Base-by-base conservation (phyloP, 345 rosid species). In the Camelina sativa region DNA sequence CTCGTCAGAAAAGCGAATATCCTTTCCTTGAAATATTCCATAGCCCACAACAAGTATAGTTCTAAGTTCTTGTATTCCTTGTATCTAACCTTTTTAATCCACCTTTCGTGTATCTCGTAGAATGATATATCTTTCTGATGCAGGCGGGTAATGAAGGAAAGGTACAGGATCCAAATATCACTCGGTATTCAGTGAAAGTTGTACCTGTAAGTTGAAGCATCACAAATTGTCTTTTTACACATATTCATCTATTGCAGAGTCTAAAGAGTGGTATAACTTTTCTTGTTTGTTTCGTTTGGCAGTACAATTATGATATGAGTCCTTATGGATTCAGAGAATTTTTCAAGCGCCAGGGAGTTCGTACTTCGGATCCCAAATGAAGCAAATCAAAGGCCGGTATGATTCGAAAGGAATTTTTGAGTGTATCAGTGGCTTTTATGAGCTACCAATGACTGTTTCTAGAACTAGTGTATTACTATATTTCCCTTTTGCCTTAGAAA, bases 11-110 rank as follows among this genome's bases (percentile, higher is more conserved):
- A 77, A 90, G 71, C 51, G 99, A 95, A 71, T 95, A 92, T 70
- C 97, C 98, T 5, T 92, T 95, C 81, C 78, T 95, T 78, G 98
- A 95, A 74, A 84, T 95, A 53, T 92, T 95, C 82, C 92, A 90
- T 28, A 92, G 85, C 82, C 97, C 99, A 62, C 87, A 86, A 71
- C 96, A 89, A 79, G 94, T 91, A 83, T 59, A 71, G 54, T 56
- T 65, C 25, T 30, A 8, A 10, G 6, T 12, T 58, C 58, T 35
- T 70, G 11, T 6, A 7, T 25, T 54, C 40, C 30, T 0, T 0
- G 51, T 72, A 7, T 46, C 13, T 59, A 37, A 48, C 55, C 8
- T 53, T 20, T 38, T n/a, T 19, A 53, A 41, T 19, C 38, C 17
- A 52, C 1, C 41, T n/a, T 71, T 64, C 65, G 59, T 28, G 51